phyloP scores from a whole-genome alignment of 768 basidiomycete species.

The Pleurotus cornucopiae region DNA sequence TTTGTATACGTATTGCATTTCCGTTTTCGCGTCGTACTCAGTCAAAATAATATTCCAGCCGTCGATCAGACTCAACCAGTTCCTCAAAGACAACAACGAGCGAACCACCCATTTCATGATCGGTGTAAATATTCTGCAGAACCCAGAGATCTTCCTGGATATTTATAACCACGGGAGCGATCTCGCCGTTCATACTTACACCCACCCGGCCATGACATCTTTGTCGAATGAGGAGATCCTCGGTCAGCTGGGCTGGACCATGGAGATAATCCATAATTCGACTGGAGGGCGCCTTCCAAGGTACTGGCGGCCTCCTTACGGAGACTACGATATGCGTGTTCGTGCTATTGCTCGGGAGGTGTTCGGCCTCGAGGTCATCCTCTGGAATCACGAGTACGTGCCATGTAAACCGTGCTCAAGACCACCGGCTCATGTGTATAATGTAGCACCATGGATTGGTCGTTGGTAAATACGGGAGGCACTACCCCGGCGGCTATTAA shows the following conservation, averaged over 20 bases:
- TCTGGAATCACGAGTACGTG: conserved; percentile 87
- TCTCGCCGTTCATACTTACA: conserved; percentile 60
- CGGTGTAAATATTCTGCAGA: conserved; percentile 65
- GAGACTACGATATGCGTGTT: conserved; percentile 81
- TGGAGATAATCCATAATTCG: conserved; percentile 67
- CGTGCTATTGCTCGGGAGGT: conserved; percentile 77
- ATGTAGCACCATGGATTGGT: conserved; percentile 74
- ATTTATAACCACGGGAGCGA: conserved; percentile 40
- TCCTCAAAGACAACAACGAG: conserved; percentile 60
- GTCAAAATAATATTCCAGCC: conserved; percentile 20
- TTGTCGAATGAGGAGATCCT: conserved; percentile 64
- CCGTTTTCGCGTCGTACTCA: conserved; percentile 2
- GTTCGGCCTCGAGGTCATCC: conserved; percentile 78
- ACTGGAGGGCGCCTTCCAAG: conserved; percentile 66
- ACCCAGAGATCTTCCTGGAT: conserved; percentile 50
- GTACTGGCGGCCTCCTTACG: conserved; percentile 89
- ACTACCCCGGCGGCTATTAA: conserved; percentile 47
- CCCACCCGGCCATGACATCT: conserved; percentile 79
- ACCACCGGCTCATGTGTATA: neutral
- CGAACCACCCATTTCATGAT: conserved; percentile 87
- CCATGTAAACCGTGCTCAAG: conserved; percentile 16
- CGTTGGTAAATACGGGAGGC: conserved; percentile 32
- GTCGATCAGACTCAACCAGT: conserved; percentile 53
- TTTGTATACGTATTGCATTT: conserved; percentile 15
- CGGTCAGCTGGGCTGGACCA: conserved; percentile 44